These are phyloP conservation scores for Pythium aquatile DNA, from an alignment of 352 stramenopile genomes.

Conservation along the genomic window DNA sequence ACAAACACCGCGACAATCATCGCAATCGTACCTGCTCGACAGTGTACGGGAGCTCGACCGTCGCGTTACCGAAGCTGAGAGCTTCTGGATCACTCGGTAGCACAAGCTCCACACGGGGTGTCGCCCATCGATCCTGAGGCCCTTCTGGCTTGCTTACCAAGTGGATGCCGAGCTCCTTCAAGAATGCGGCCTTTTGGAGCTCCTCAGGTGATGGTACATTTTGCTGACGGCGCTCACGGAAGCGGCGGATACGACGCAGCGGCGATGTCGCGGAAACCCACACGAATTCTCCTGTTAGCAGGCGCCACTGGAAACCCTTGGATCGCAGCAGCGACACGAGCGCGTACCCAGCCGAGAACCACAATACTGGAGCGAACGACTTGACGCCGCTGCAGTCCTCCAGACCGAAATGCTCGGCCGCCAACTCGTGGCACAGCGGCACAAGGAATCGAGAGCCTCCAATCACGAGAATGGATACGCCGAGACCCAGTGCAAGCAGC, in stretches of 20 bases:
- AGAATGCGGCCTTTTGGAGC: slow-evolving; percentile 29
- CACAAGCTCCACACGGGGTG: slow-evolving; percentile 38
- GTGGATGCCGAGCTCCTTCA: slow-evolving; percentile 43
- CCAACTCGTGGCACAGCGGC: slow-evolving; percentile 26
- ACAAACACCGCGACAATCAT: background rate
- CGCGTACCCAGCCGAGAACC: slow-evolving; percentile 54
- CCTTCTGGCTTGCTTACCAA: slow-evolving; percentile 30
- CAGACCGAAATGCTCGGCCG: slow-evolving; percentile 28
- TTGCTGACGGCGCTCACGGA: slow-evolving; percentile 14
- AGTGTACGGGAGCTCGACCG: slow-evolving; percentile 46
- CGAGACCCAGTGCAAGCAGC: slow-evolving; percentile 22
- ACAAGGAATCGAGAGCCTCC: slow-evolving; percentile 21
- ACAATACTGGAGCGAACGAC: slow-evolving; percentile 44
- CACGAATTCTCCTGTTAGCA: slow-evolving; percentile 45
- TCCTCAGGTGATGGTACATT: slow-evolving; percentile 14
- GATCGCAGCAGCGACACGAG: slow-evolving; percentile 45
- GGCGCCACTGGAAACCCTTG: slow-evolving; percentile 53
- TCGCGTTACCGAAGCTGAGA: slow-evolving; percentile 48
- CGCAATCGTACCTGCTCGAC: slow-evolving; percentile 51
- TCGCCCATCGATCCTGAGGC: slow-evolving; percentile 16
- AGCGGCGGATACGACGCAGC: slow-evolving; percentile 24
- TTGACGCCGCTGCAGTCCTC: slow-evolving; percentile 33
- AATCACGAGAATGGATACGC: slow-evolving; percentile 16
- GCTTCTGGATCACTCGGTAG: slow-evolving; percentile 42
- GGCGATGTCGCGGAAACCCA: slow-evolving; percentile 29